Base-by-base conservation (phyloP, 1,139 yeast species). In the Pichia sp. region DNA sequence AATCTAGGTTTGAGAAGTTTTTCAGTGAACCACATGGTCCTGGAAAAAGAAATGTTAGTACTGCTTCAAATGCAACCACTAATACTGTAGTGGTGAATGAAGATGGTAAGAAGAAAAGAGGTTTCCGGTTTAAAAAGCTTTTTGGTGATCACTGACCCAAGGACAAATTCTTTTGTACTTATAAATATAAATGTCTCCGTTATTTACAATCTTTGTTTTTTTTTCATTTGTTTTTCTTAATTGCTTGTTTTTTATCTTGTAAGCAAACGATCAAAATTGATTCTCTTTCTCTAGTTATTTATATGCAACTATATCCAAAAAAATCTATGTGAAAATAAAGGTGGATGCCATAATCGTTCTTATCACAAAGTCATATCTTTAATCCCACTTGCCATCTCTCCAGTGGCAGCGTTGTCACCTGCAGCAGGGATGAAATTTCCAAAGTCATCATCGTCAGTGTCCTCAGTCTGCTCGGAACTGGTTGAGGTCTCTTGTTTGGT, bases 91-190 rank as follows among this genome's bases (percentile, higher is more conserved):
- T 29, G 4, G 30, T 36, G 6, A 64, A 57, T 6, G 59, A 45
- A 6, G 67, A 63, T 17, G 72, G 72, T 10, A 67, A 64, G 54
- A 80, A 79, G 62, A 81, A 81, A 71, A 73, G 73, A 61, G 75
- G 77, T 24, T 76, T 83, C 17, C 14, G 51, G 60, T 72, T 85
- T 55, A 81, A 82, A 64, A 84, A 81, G 64, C 66, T 85, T 48
- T 85, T 85, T 67, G 87, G 87, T 4, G 54, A 46, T 16, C 51
- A 29, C 44, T 42, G 20, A 49, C 36, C 10, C 7, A 17, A 10
- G 20, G 14, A n/a, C 38, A 10, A 5, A 20, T 14, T 29, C 29
- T n/a, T 38, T 9, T 36, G 33, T 40, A 38, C 16, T 8, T 36
- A 27, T 12, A 30, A 14, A 20, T 48, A 36, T 12, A 24, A 42